Base-by-base conservation (phyloP, 2,329 filamentous ascomycete genomes). In the Fusarium sp. region DNA sequence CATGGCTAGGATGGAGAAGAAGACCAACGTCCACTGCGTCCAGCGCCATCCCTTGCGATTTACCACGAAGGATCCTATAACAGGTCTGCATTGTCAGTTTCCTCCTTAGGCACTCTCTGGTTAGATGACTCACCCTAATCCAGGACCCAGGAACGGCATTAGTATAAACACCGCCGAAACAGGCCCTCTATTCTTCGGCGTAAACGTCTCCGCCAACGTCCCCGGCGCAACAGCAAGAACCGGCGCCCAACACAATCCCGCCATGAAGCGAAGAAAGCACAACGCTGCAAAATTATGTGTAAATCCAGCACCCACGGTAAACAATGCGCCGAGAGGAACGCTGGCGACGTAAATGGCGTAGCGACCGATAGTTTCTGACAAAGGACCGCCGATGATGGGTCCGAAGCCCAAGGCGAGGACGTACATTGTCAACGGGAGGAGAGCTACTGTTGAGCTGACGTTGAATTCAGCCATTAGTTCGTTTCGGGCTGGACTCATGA, bases 371-470 rank as follows among this genome's bases (percentile, higher is more conserved):
- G 82, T 85, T 74, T 91, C 90, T 51, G 86, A 89, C 1, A 90
- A 73, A 0, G 89, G 89, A 0, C 88, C 88, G 12, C 86, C 86
- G 16, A 89, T 66, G 52, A 90, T 79, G 9, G 90, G 89, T 0
- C 89, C 89, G 18, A 90, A 80, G 5, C 81, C 87, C 1, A 91
- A 82, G 1, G 88, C 89, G 12, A 90, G 78, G 8, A 89, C 85
- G 75, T 89, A 92, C 8, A 90, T 76, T 0, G 89, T 85, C 1
- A 91, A 77, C 0, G 87, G 86, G 1, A 91, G 78, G n/a, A 91
- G 80, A 1, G 89, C 86, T 10, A 84, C 82, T 2, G 87, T 89
- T 51, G 83, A 82, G 16, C 82, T 83, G 15, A 90, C 82, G 46
- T 82, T 70, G 75, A 92, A 92, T 9, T 87, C 81, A 1, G 74